phyloP scores from a whole-genome alignment of 2,329 filamentous ascomycete species.

The Falciphora oryzae region DNA sequence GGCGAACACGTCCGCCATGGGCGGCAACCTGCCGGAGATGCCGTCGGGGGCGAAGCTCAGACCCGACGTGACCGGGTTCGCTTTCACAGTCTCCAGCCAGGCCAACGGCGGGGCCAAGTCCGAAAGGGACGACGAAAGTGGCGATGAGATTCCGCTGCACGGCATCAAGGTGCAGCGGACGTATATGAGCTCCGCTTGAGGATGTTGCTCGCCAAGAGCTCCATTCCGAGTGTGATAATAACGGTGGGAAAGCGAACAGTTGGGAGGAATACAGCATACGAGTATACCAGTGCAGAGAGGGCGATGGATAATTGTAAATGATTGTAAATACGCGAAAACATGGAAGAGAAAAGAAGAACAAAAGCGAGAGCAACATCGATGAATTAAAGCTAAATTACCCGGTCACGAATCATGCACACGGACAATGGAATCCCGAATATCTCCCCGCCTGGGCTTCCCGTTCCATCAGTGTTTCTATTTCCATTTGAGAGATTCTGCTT shows the following conservation, averaged over 20 bases:
- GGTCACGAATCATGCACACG: too few species aligned
- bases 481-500: too few species aligned
- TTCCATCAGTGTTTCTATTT: too few species aligned
- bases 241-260: too few species aligned
- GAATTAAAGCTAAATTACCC: too few species aligned
- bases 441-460: too few species aligned
- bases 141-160: slow-evolving; percentile 1
- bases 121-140: not conserved
- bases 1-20: not conserved
- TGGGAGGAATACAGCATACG: not conserved
- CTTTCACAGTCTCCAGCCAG: not conserved
- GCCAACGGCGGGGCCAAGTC: not conserved
- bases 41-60: not conserved
- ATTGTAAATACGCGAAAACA: not conserved
- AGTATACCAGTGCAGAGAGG: not conserved
- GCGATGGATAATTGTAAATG: not conserved
- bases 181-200: not conserved
- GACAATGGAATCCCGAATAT: too few species aligned
- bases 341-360: too few species aligned
- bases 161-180: slow-evolving; percentile 1
- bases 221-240: too few species aligned
- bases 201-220: not conserved
- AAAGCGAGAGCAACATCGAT: not conserved
- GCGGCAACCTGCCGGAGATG: not conserved
- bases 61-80: not conserved